Conservation (phyloP, 2,329 filamentous ascomycete species). For the Aspergillus phoenicis region DNA sequence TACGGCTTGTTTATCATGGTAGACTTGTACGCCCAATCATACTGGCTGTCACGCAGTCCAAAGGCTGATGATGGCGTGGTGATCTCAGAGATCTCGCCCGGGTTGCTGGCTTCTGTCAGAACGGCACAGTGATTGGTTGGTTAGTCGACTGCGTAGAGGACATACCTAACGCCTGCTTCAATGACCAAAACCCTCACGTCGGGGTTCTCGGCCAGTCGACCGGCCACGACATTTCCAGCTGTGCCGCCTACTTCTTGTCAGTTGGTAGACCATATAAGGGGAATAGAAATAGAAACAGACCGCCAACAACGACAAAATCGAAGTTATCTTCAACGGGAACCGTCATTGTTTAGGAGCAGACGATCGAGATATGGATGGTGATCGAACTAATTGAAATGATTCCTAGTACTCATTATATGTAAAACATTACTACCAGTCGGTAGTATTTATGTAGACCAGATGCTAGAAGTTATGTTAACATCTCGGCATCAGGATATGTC, state of each 20-base stretch:
- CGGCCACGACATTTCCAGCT: slow-evolving; percentile 2
- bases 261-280: background rate
- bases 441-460: too few species aligned
- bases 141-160: background rate
- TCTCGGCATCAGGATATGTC: too few species aligned
- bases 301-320: slow-evolving; percentile 2
- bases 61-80: background rate
- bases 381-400: too few species aligned
- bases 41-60: background rate
- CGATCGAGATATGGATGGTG: too few species aligned
- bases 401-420: too few species aligned
- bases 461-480: too few species aligned
- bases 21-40: slow-evolving; percentile 1
- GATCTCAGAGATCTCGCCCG: background rate
- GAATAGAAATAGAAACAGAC: background rate
- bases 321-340: background rate
- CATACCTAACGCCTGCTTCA: slow-evolving; percentile 1
- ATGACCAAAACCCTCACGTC: background rate
- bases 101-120: background rate
- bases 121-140: too few species aligned
- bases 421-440: too few species aligned
- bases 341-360: background rate
- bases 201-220: slow-evolving; percentile 5
- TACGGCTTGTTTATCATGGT: background rate
- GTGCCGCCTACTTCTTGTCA: background rate